Evolutionary conservation across 1,284 basidiomycete genomes (phyloP).

Genomic region (Trichosporon asahii): DNA sequence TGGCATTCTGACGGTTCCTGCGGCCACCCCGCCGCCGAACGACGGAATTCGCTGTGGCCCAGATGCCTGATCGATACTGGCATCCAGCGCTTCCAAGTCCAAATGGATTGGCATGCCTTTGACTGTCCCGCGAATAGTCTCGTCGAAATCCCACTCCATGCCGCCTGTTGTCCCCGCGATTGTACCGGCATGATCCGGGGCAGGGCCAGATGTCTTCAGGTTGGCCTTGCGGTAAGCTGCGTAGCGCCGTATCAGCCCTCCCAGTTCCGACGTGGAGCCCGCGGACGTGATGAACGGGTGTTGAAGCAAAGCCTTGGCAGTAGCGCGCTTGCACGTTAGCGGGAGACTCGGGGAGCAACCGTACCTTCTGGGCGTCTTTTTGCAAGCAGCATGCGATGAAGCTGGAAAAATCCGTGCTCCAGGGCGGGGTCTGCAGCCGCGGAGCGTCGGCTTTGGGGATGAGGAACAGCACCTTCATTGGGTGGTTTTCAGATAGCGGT

Average conservation of each 20-base stretch:
- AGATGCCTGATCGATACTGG: constrained; percentile 36
- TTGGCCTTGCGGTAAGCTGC: constrained; percentile 60
- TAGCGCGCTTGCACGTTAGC: constrained; percentile 66
- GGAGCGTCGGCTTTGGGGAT: constrained; percentile 89
- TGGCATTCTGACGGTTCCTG: not conserved
- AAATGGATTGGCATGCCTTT: constrained; percentile 59
- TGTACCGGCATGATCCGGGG: constrained; percentile 18
- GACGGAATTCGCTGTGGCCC: constrained; percentile 31
- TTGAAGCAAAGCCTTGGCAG: constrained; percentile 83
- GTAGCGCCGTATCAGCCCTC: constrained; percentile 78
- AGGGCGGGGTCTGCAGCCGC: constrained; percentile 58
- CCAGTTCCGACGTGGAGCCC: constrained; percentile 72
- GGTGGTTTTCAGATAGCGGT: constrained; percentile 81
- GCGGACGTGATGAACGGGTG: constrained; percentile 88
- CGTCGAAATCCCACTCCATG: constrained; percentile 92
- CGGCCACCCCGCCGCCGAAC: not conserved
- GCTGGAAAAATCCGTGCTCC: constrained; percentile 82
- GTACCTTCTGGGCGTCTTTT: constrained; percentile 77
- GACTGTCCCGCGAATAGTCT: constrained; percentile 60
- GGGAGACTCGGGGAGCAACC: constrained; percentile 20
- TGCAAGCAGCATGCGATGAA: constrained; percentile 88
- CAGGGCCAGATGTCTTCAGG: constrained; percentile 53
- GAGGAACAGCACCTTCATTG: constrained; percentile 84
- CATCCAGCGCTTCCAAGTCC: constrained; percentile 58
- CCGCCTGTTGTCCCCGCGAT: constrained; percentile 42